A percentile compares a stretch with the other conserved stretches of the same genome.
phyloP scores from a whole-genome alignment of 2,329 filamentous ascomycete genomes.

The Fusarium penzigii region DNA sequence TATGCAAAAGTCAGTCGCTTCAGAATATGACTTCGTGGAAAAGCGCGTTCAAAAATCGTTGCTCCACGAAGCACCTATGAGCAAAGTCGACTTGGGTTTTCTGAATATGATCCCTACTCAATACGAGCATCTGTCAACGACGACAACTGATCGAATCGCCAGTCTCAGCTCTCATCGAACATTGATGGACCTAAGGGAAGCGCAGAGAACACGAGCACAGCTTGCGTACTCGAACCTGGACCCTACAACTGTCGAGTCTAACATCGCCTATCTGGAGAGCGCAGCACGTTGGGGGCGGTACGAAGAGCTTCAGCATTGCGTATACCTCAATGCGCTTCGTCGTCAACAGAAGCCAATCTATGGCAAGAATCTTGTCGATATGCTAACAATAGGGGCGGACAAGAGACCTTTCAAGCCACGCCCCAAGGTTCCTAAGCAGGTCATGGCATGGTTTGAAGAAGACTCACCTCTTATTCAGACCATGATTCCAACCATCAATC shows the following conservation, averaged over 20 bases:
- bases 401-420: slow-evolving; percentile 60
- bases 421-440: slow-evolving; percentile 60
- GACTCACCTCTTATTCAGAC: slow-evolving; percentile 63
- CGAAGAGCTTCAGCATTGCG: slow-evolving; percentile 77
- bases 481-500: slow-evolving; percentile 73
- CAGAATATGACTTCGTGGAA: slow-evolving; percentile 74
- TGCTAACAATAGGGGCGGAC: slow-evolving; percentile 65
- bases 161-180: slow-evolving; percentile 70
- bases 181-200: slow-evolving; percentile 70
- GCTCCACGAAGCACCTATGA: slow-evolving; percentile 62
- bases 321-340: slow-evolving; percentile 79
- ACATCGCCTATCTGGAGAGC: slow-evolving; percentile 72
- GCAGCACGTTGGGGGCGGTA: slow-evolving; percentile 68
- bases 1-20: slow-evolving; percentile 76
- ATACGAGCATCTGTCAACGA: slow-evolving; percentile 64
- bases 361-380: slow-evolving; percentile 74
- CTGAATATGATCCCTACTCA: slow-evolving; percentile 76
- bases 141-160: slow-evolving; percentile 55
- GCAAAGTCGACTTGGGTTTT: slow-evolving; percentile 70
- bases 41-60: slow-evolving; percentile 67
- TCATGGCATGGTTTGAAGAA: slow-evolving; percentile 75
- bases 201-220: slow-evolving; percentile 65
- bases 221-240: slow-evolving; percentile 57
- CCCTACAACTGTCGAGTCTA: slow-evolving; percentile 67
- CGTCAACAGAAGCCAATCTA: slow-evolving; percentile 81